phyloP scores from a whole-genome alignment of 257 asterid genomes.

The Plectranthus barbatus region DNA sequence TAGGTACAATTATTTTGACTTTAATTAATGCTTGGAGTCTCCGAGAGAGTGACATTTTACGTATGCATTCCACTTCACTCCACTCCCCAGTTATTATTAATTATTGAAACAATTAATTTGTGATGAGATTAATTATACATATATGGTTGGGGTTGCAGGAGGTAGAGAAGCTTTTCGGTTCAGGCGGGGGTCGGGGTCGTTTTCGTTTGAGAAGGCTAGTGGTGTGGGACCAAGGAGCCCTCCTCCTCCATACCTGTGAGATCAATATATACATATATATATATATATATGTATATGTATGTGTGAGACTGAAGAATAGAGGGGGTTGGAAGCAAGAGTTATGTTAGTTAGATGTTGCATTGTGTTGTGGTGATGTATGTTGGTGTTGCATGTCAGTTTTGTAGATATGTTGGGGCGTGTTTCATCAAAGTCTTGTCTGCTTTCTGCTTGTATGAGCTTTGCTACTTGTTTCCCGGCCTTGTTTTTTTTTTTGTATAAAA shows the following conservation, averaged over 20 bases:
- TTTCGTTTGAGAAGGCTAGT: slow-evolving; percentile 63
- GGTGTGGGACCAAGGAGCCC: slow-evolving; percentile 91
- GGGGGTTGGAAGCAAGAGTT: no score
- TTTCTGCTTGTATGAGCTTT: no score
- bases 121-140: background rate
- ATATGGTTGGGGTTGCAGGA: slow-evolving; percentile 15
- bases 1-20: slow-evolving; percentile 7
- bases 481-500: no score
- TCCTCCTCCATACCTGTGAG: slow-evolving; percentile 91
- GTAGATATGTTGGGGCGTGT: no score
- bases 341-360: no score
- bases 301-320: no score
- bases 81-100: background rate
- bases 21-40: slow-evolving; percentile 15
- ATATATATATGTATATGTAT: no score
- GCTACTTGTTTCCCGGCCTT: no score
- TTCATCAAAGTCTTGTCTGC: no score
- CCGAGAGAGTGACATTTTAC: slow-evolving; percentile 23
- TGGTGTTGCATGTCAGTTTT: no score
- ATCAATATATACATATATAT: no score
- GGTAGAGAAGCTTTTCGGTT: slow-evolving; percentile 77
- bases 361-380: no score
- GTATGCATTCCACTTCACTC: background rate
- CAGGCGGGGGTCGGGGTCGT: slow-evolving; percentile 68
- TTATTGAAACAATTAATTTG: background rate